These are phyloP conservation scores for Fusarium multiceps DNA, from an alignment of 2,329 filamentous ascomycete genomes.

Conservation along the genomic window DNA sequence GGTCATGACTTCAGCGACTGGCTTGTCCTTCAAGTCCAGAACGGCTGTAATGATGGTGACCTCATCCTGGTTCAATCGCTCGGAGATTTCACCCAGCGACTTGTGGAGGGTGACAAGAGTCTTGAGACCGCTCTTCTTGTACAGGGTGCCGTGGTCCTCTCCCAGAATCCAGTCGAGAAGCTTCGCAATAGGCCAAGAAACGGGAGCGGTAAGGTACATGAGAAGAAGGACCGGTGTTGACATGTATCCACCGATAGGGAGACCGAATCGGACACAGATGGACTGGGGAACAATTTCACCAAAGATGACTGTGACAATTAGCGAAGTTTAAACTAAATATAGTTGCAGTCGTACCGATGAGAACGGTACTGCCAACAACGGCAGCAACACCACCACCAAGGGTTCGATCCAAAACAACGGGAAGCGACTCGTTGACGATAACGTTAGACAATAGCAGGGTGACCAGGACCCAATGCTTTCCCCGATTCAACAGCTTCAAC, in stretches of 20 bases:
- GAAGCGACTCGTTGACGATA: constrained; percentile 96
- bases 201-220: constrained; percentile 91
- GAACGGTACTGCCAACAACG: constrained; percentile 88
- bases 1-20: constrained; percentile 96
- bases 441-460: constrained; percentile 95
- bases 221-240: constrained; percentile 85
- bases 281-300: constrained; percentile 97
- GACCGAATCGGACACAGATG: constrained; percentile 93
- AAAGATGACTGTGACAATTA: constrained; percentile 80
- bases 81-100: constrained; percentile 84
- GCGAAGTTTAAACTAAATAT: constrained; percentile 25
- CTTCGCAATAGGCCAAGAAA: constrained; percentile 96
- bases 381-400: constrained; percentile 95
- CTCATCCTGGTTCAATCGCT: constrained; percentile 95
- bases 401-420: constrained; percentile 93
- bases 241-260: constrained; percentile 95
- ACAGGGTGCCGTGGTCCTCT: constrained; percentile 94
- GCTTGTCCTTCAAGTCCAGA: constrained; percentile 94
- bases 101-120: constrained; percentile 95
- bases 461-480: constrained; percentile 98
- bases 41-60: constrained; percentile 99
- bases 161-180: constrained; percentile 93
- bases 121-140: constrained; percentile 98
- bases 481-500: constrained; percentile 80
- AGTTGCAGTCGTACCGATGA: constrained; percentile 77